Evolutionary conservation across 108 stramenopile species (phyloP).

Genomic region (Skeletonema menzelii): DNA sequence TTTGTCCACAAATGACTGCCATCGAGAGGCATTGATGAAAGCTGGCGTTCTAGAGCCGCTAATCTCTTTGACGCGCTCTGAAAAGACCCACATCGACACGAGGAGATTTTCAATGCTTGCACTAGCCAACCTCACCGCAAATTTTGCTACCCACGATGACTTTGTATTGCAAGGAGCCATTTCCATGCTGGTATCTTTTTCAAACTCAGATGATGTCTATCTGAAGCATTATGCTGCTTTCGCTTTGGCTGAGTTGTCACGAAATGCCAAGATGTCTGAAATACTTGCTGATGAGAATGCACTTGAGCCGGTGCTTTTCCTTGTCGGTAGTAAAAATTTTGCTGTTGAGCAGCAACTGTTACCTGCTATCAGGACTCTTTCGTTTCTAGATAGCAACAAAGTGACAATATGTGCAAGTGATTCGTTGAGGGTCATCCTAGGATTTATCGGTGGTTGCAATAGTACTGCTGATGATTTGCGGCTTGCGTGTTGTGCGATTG

Average conservation of each 20-base stretch:
- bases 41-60: conserved; percentile 80
- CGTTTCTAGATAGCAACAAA: conserved; percentile 81
- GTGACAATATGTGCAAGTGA: conserved; percentile 70
- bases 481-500: conserved; percentile 79
- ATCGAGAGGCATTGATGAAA: conserved; percentile 61
- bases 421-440: conserved; percentile 69
- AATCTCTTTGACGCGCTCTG: conserved; percentile 71
- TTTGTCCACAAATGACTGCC: conserved; percentile 64
- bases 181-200: conserved; percentile 77
- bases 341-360: conserved; percentile 73
- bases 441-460: conserved; percentile 15
- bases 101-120: conserved; percentile 74
- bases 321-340: conserved; percentile 60
- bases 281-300: conserved; percentile 80
- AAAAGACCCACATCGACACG: conserved; percentile 75
- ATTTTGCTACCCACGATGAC: conserved; percentile 68
- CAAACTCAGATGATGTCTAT: conserved; percentile 68
- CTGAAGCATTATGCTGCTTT: conserved; percentile 84
- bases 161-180: conserved; percentile 79
- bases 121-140: conserved; percentile 78
- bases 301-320: conserved; percentile 81
- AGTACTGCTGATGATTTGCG: conserved; percentile 35
- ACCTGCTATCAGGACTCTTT: conserved; percentile 76
- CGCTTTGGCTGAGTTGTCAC: conserved; percentile 75
- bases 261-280: conserved; percentile 74